These are phyloP conservation scores for Talaromyces sp. DNA, from an alignment of 2,329 filamentous ascomycete genomes.

Conservation along the genomic window DNA sequence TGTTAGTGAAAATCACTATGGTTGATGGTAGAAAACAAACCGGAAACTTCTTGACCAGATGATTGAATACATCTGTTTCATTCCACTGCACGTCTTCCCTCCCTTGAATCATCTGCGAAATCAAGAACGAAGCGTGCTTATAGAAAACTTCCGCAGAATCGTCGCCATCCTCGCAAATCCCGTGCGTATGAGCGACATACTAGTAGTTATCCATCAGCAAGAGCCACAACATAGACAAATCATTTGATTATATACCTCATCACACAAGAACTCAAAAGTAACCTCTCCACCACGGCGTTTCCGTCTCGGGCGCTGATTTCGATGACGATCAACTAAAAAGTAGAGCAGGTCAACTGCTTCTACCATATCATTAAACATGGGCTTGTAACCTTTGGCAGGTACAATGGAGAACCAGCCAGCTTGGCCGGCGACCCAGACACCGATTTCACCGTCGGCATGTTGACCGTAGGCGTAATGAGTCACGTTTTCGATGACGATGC, in stretches of 20 bases:
- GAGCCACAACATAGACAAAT: not conserved
- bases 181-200: conserved; percentile 45
- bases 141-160: conserved; percentile 49
- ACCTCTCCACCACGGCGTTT: conserved; percentile 36
- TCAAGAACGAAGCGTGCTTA: conserved; percentile 47
- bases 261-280: conserved; percentile 40
- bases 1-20: not conserved
- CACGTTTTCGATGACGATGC: conserved; percentile 50
- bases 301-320: conserved; percentile 34
- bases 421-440: conserved; percentile 61
- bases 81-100: conserved; percentile 48
- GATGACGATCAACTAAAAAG: conserved; percentile 60
- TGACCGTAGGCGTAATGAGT: conserved; percentile 52
- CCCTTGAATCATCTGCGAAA: conserved; percentile 48
- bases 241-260: conserved; percentile 35
- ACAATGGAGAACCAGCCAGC: conserved; percentile 63
- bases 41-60: conserved; percentile 45
- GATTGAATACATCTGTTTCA: conserved; percentile 44
- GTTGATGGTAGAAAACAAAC: conserved; percentile 27
- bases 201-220: conserved; percentile 24
- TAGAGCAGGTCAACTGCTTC: conserved; percentile 61
- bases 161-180: conserved; percentile 44
- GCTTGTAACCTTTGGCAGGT: conserved; percentile 54
- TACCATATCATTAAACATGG: conserved; percentile 56
- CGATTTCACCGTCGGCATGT: conserved; percentile 55